Conservation (phyloP, 148 eudicot species). For the Nepenthes gracilis region DNA sequence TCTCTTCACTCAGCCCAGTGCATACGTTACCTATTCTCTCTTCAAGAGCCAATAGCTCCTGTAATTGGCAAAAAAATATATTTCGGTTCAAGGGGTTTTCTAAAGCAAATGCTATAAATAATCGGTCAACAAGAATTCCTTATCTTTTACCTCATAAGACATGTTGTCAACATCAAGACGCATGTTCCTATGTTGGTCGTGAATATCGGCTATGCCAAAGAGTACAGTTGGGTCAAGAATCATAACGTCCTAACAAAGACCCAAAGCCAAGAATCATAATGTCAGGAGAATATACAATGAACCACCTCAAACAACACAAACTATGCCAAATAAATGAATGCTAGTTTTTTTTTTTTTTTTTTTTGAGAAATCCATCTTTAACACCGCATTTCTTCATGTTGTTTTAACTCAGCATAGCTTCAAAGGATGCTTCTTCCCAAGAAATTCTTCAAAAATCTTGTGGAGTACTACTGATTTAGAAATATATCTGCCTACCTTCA, state of each 20-base stretch:
- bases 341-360: too few species aligned
- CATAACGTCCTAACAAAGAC: constrained; percentile 59
- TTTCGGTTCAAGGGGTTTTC: not conserved
- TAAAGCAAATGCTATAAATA: too few species aligned
- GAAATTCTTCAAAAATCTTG: too few species aligned
- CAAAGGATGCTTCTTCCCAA: too few species aligned
- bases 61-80: not conserved
- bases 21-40: constrained; percentile 53
- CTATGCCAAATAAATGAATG: too few species aligned
- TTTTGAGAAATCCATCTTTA: too few species aligned
- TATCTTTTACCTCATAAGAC: constrained; percentile 27
- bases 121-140: not conserved
- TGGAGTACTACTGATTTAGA: too few species aligned
- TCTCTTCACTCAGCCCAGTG: constrained; percentile 49
- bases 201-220: constrained; percentile 13
- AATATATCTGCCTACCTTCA: too few species aligned
- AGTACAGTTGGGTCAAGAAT: constrained; percentile 67
- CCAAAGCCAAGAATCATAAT: not conserved
- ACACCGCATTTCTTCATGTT: too few species aligned
- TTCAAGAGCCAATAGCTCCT: constrained; percentile 64
- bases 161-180: constrained; percentile 39
- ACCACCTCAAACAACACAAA: not conserved
- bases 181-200: constrained; percentile 28
- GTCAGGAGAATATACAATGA: not conserved
- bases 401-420: too few species aligned